Percentiles rank a stretch among this genome's conserved stretches.
Conservation (phyloP, 1,139 yeast species). For the Arxiozyma slooffiae region DNA sequence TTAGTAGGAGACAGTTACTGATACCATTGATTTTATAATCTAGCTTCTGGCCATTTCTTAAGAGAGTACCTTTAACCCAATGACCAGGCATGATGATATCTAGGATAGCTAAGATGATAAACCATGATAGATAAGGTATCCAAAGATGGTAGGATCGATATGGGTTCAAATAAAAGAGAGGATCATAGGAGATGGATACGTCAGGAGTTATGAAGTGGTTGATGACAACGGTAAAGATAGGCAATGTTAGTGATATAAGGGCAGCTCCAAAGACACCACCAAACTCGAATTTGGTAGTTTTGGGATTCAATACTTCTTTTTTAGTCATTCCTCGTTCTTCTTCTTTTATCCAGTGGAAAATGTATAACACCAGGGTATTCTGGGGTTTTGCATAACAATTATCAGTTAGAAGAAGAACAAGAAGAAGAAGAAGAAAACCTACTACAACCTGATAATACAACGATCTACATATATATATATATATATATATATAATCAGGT, state of each 20-base stretch:
- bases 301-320: conserved; percentile 50
- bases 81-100: conserved; percentile 72
- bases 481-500: too few species aligned
- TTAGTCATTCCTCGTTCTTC: too few species aligned
- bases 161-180: conserved; percentile 33
- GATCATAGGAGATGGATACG: conserved; percentile 1
- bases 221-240: conserved; percentile 49
- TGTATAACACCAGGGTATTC: too few species aligned
- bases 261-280: conserved; percentile 68
- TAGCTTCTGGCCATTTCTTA: conserved; percentile 68
- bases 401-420: too few species aligned
- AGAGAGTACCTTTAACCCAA: conserved; percentile 49
- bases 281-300: conserved; percentile 63
- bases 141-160: conserved; percentile 38
- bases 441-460: too few species aligned
- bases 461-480: too few species aligned
- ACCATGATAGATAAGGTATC: conserved; percentile 68
- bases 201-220: conserved; percentile 48
- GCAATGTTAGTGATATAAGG: conserved; percentile 57
- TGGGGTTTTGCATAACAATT: too few species aligned
- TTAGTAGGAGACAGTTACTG: conserved; percentile 42
- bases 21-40: conserved; percentile 76
- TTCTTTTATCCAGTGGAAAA: too few species aligned
- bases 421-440: too few species aligned
- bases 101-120: conserved; percentile 48